A percentile compares a stretch with the other conserved stretches of the same genome.
Conservation (phyloP, 2,329 filamentous ascomycete genomes). For the Cytospora chrysosperma region DNA sequence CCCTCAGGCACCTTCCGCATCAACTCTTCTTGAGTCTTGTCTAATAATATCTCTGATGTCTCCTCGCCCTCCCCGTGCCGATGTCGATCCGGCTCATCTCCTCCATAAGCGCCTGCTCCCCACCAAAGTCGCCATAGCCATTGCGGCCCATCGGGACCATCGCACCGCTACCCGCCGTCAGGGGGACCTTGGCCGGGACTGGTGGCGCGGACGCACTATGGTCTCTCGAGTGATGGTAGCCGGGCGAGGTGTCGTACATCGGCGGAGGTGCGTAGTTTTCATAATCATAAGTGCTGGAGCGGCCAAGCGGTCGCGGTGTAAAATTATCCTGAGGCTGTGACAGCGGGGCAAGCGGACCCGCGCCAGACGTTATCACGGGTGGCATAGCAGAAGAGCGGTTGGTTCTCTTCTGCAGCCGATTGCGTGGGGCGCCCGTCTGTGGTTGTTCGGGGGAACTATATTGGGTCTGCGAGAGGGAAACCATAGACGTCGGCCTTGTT, state of each 20-base stretch:
- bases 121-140: constrained; percentile 33
- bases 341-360: constrained; percentile 53
- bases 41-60: constrained; percentile 36
- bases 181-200: constrained; percentile 69
- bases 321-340: constrained; percentile 52
- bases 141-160: constrained; percentile 28
- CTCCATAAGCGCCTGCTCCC: constrained; percentile 62
- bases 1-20: neutral
- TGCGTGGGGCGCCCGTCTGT: constrained; percentile 45
- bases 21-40: constrained; percentile 1
- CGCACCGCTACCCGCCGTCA: constrained; percentile 47
- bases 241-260: constrained; percentile 32
- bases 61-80: constrained; percentile 57
- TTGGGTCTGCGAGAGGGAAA: constrained; percentile 32
- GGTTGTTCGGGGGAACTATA: constrained; percentile 33
- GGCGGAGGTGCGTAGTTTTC: constrained; percentile 49
- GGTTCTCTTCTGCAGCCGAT: constrained; percentile 64
- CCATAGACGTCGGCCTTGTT: constrained; percentile 50
- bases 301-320: constrained; percentile 43
- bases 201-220: constrained; percentile 49
- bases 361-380: constrained; percentile 34
- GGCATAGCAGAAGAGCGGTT: constrained; percentile 46
- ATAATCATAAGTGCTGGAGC: constrained; percentile 53
- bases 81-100: constrained; percentile 70
- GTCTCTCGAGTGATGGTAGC: constrained; percentile 32